Conservation (phyloP, 2,329 filamentous ascomycete species). For the Fusarium anthophilum region DNA sequence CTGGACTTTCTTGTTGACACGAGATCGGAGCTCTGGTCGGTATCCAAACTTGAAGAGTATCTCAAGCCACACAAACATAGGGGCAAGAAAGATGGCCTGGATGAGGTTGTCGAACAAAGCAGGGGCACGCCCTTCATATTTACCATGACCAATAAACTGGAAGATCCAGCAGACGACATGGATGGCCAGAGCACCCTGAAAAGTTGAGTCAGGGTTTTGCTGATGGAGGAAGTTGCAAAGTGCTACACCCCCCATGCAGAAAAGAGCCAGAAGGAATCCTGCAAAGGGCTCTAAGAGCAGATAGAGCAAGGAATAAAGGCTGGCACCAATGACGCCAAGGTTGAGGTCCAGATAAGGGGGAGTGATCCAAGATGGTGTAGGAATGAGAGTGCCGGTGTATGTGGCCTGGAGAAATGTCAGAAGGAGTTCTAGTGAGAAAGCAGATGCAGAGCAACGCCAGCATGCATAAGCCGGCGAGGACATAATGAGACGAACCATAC, state of each 20-base stretch:
- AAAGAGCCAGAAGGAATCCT: constrained; percentile 77
- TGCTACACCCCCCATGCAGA: constrained; percentile 80
- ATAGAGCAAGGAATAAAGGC: constrained; percentile 81
- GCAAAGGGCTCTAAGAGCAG: constrained; percentile 94
- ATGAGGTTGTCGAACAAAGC: constrained; percentile 90
- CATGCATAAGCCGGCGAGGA: neutral
- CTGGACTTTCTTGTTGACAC: constrained; percentile 79
- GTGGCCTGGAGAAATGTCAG: constrained; percentile 58
- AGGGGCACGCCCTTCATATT: constrained; percentile 87
- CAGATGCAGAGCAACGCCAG: neutral
- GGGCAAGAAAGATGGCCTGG: constrained; percentile 91
- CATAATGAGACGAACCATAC: constrained; percentile 67
- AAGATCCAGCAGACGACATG: constrained; percentile 83
- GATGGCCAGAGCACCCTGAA: constrained; percentile 68
- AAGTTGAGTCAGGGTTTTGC: constrained; percentile 60
- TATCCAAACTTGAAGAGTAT: constrained; percentile 91
- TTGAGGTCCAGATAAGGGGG: constrained; percentile 74
- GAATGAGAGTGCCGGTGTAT: constrained; percentile 70
- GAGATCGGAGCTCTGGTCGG: constrained; percentile 82
- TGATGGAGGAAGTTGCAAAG: constrained; percentile 78
- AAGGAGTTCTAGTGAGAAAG: neutral
- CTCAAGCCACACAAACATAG: constrained; percentile 98
- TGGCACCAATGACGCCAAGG: constrained; percentile 70
- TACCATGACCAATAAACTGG: constrained; percentile 92
- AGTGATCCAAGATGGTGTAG: constrained; percentile 72